These are phyloP conservation scores for Xylariales sp. DNA, from an alignment of 2,329 filamentous ascomycete genomes.

Conservation along the genomic window DNA sequence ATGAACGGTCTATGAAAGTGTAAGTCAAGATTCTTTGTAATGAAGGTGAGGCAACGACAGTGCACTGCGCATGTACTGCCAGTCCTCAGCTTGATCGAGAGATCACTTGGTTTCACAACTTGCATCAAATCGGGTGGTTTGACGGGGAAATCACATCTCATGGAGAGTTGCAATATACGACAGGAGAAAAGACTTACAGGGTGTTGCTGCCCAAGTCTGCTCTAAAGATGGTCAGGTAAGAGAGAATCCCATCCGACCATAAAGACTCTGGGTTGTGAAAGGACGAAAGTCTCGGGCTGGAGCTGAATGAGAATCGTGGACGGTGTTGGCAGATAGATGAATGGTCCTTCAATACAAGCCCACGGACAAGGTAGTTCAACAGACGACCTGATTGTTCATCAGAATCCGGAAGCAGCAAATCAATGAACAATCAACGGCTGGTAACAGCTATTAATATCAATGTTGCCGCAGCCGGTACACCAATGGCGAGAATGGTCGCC, in stretches of 20 bases:
- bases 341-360: background rate
- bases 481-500: background rate
- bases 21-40: no score
- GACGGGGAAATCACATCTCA: no score
- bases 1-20: no score
- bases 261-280: background rate
- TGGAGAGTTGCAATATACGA: no score
- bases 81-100: no score
- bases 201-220: no score
- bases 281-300: background rate
- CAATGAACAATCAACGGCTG: background rate
- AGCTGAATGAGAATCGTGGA: background rate
- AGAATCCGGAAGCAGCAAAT: slow-evolving; percentile 1
- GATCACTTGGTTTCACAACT: no score
- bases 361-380: background rate
- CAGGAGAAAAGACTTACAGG: no score
- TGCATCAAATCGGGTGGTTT: no score
- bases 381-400: background rate
- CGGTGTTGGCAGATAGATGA: slow-evolving; percentile 7
- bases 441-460: background rate
- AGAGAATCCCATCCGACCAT: background rate
- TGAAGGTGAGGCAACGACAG: background rate
- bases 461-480: background rate
- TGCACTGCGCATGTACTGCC: no score
- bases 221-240: no score